Conservation (phyloP, 2,329 filamentous ascomycete genomes). For the Fusarium chaquense region DNA sequence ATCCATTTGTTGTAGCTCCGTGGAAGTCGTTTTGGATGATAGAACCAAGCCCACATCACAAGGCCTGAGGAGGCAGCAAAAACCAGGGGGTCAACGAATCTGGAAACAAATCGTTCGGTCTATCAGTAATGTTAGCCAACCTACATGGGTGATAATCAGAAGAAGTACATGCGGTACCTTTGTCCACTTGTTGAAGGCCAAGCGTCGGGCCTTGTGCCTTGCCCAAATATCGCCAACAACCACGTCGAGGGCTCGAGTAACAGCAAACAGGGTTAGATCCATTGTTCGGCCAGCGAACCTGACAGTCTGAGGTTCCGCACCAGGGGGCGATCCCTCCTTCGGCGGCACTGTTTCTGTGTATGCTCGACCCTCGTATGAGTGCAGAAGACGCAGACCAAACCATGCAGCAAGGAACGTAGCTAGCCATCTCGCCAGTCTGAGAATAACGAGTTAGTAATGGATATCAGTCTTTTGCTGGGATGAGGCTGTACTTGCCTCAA, state of each 20-base stretch:
- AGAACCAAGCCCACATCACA: conserved; percentile 94
- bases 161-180: conserved; percentile 50
- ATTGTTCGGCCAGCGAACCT: conserved; percentile 76
- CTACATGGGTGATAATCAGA: neutral
- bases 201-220: conserved; percentile 59
- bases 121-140: conserved; percentile 39
- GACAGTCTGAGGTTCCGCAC: conserved; percentile 44
- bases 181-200: conserved; percentile 61
- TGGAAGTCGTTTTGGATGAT: conserved; percentile 77
- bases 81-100: conserved; percentile 71
- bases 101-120: conserved; percentile 53
- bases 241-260: conserved; percentile 78
- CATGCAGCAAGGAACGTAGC: conserved; percentile 70
- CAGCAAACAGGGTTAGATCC: conserved; percentile 84
- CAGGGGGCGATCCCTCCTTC: conserved; percentile 47
- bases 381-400: conserved; percentile 67
- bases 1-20: conserved; percentile 86
- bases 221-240: conserved; percentile 75
- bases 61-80: conserved; percentile 79
- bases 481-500: conserved; percentile 43
- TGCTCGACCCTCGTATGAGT: conserved; percentile 63
- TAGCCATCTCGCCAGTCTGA: conserved; percentile 68
- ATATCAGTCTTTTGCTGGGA: neutral
- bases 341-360: conserved; percentile 57
- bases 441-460: conserved; percentile 22